Conservation (phyloP, 2,329 filamentous ascomycete species). For the Talaromyces sp. region DNA sequence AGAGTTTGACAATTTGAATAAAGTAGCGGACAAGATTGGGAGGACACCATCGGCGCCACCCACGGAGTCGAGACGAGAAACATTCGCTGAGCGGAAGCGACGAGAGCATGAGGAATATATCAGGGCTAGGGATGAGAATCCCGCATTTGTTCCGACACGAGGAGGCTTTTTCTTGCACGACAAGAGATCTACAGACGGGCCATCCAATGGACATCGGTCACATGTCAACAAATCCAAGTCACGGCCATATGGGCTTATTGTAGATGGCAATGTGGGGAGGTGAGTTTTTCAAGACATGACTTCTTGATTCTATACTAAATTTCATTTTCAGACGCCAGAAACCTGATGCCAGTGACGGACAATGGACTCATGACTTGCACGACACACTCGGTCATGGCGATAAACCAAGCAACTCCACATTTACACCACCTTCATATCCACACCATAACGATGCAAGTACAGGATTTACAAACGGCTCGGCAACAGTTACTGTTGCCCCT, state of each 20-base stretch:
- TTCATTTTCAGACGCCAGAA: conserved; percentile 22
- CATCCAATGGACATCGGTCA: conserved; percentile 70
- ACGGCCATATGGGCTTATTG: conserved; percentile 48
- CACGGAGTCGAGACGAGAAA: conserved; percentile 45
- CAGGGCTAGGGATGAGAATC: conserved; percentile 80
- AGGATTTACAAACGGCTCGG: conserved; percentile 19
- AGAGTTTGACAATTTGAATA: conserved; percentile 47
- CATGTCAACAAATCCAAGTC: conserved; percentile 46
- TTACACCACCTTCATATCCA: conserved; percentile 21
- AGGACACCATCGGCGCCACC: conserved; percentile 37
- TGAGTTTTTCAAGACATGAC: conserved; percentile 21
- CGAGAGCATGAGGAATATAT: conserved; percentile 88
- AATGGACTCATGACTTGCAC: conserved; percentile 94
- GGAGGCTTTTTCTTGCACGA: conserved; percentile 98
- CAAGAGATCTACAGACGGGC: conserved; percentile 71
- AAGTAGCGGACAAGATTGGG: conserved; percentile 26
- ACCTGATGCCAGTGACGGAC: conserved; percentile 58
- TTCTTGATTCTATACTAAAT: not conserved
- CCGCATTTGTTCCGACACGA: conserved; percentile 87
- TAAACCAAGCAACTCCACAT: conserved; percentile 26
- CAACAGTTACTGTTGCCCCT: conserved; percentile 41
- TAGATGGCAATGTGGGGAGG: conserved; percentile 43
- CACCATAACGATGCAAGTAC: conserved; percentile 25
- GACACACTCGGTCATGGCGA: conserved; percentile 52
- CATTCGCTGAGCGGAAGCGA: conserved; percentile 64